A percentile compares a stretch with the other conserved stretches of the same genome.
Evolutionary conservation across 495 filamentous ascomycete species (phyloP).

Genomic region (Arthonia radiata): DNA sequence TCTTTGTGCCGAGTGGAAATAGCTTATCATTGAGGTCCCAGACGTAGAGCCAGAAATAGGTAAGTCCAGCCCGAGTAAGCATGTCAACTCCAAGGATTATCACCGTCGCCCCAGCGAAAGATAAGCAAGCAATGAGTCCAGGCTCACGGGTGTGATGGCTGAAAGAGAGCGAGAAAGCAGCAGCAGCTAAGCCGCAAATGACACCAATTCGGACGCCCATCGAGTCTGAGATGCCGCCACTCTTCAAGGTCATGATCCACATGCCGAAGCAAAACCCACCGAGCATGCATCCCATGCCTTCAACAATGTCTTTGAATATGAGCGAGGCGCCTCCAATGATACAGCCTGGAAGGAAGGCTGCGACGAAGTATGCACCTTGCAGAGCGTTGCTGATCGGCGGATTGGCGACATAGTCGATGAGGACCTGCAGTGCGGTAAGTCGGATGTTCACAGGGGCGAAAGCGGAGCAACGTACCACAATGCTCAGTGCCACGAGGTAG

Average conservation of each 20-base stretch:
- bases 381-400: constrained; percentile 51
- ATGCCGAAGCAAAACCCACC: constrained; percentile 76
- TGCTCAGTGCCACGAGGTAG: constrained; percentile 44
- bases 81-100: constrained; percentile 73
- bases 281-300: constrained; percentile 65
- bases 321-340: constrained; percentile 54
- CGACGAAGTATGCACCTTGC: constrained; percentile 76
- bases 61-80: constrained; percentile 66
- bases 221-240: constrained; percentile 45
- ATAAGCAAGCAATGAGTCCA: constrained; percentile 45
- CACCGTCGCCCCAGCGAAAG: constrained; percentile 60
- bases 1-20: constrained; percentile 50
- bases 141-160: constrained; percentile 55
- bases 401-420: constrained; percentile 79
- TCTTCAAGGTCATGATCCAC: constrained; percentile 55
- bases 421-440: constrained; percentile 19
- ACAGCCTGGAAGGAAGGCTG: constrained; percentile 45
- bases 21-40: constrained; percentile 62
- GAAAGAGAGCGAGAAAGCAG: constrained; percentile 48
- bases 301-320: constrained; percentile 64
- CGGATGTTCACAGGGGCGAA: neutral
- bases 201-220: constrained; percentile 41
- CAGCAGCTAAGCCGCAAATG: constrained; percentile 45
- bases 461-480: constrained; percentile 35
- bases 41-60: constrained; percentile 90